Evolutionary conservation across 768 basidiomycete species (phyloP).

Genomic region (Termitomyces sp.): DNA sequence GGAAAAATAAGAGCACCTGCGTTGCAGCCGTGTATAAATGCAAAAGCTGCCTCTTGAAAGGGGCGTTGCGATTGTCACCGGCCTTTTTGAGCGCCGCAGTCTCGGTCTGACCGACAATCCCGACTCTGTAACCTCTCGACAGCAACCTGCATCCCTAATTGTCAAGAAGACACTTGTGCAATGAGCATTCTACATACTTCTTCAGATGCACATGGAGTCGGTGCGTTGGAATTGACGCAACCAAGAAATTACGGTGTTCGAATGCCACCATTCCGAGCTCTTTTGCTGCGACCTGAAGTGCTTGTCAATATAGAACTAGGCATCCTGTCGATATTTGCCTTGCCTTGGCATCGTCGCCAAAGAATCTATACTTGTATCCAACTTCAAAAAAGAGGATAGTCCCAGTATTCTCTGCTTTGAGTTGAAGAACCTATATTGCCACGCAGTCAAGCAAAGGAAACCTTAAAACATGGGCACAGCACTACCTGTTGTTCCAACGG

Average conservation of each 20-base stretch:
- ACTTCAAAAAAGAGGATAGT: constrained; percentile 75
- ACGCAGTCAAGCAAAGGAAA: not conserved
- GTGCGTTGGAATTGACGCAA: constrained; percentile 69
- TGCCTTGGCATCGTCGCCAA: constrained; percentile 79
- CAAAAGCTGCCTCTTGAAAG: constrained; percentile 70
- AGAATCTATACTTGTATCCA: constrained; percentile 83
- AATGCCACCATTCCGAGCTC: constrained; percentile 78
- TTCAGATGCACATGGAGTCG: constrained; percentile 66
- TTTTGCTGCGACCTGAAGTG: constrained; percentile 56
- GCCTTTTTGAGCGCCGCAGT: constrained; percentile 87
- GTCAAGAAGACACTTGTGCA: not conserved
- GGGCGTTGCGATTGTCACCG: constrained; percentile 64
- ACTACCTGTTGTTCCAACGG: constrained; percentile 67
- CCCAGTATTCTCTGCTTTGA: constrained; percentile 62
- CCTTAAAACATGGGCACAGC: not conserved
- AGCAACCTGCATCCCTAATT: constrained; percentile 41
- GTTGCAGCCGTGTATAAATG: constrained; percentile 84
- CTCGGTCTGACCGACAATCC: constrained; percentile 77
- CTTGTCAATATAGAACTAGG: not conserved
- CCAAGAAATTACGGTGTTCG: constrained; percentile 63
- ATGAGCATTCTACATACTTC: constrained; percentile 41
- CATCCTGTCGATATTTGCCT: not conserved
- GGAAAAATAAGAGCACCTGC: constrained; percentile 38
- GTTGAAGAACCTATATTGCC: constrained; percentile 38
- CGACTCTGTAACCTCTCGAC: constrained; percentile 76